Evolutionary conservation across 2,329 filamentous ascomycete species (phyloP), one percentile per base, ranked within the genome.

Genomic region (Helminthosporium solani): DNA sequence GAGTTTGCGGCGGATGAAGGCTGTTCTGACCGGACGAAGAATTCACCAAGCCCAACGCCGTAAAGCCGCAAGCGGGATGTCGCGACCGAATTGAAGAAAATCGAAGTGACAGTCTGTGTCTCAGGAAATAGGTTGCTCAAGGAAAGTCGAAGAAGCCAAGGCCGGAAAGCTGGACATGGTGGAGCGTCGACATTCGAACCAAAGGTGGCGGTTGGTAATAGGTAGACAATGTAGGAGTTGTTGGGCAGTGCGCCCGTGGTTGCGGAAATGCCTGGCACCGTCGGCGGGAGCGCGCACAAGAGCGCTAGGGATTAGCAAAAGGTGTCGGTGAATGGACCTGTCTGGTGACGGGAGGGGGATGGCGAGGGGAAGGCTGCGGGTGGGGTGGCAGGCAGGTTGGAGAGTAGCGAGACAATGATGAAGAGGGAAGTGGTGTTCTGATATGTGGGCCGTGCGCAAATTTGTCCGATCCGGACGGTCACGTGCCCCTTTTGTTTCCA

Each of bases 51-150:
- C 54, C 56, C 46, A 58, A 56, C 49, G 52, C 56, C 50, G 50
- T 42, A 52, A 55, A 55, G 50, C 50, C 49, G 54, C 50, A 57
- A 53, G 53, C 48, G 46, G 47, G 55, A 45, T 48, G 59, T 54
- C 47, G 49, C 16, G 52, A 56, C 44, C 42, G 49, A 57, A 67
- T 67, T 40, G 60, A 68, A 63, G 57, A 58, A 56, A 56, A 49
- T 54, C 52, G 50, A 61, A 63, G 56, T 42, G 50, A 57, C 53
- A 44, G 55, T 60, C 50, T 52, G 53, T 53, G 56, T 66, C 63
- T 70, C 68, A 70, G 63, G 69, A 72, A 70, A 70, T 70, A 53
- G 74, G 73, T 65, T 74, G 72, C 71, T 77, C 75, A 78, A 78
- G 75, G 75, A 76, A 71, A 72, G 64, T 74, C 60, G 68, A 72